phyloP scores from a whole-genome alignment of 208 protist species.

The Borovskyia barvae region DNA sequence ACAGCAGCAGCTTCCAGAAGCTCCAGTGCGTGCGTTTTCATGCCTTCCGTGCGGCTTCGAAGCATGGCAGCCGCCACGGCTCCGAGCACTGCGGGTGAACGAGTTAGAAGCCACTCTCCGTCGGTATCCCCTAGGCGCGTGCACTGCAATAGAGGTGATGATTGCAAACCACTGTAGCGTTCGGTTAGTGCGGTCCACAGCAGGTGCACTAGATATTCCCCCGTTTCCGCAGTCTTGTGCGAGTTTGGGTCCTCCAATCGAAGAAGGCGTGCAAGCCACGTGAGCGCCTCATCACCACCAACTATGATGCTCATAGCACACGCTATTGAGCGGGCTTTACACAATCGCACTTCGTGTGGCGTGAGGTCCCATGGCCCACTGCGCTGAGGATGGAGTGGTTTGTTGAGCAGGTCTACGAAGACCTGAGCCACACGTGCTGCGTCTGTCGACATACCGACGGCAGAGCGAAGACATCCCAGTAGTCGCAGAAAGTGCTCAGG shows the following conservation, averaged over 20 bases:
- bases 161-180: conserved; percentile 8
- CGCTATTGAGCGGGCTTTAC: conserved; percentile 27
- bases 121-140: conserved; percentile 2
- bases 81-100: conserved; percentile 21
- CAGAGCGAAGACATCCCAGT: conserved; percentile 3
- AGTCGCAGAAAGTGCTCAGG: conserved; percentile 32
- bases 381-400: conserved; percentile 49
- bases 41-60: conserved; percentile 9
- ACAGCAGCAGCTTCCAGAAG: conserved; percentile 42
- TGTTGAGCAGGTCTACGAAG: conserved; percentile 53
- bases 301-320: conserved; percentile 24
- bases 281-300: conserved; percentile 19
- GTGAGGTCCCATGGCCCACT: conserved; percentile 48
- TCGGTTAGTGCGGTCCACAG: conserved; percentile 3
- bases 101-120: conserved; percentile 26
- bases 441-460: not conserved
- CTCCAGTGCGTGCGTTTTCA: conserved; percentile 29
- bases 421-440: conserved; percentile 24
- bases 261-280: conserved; percentile 28
- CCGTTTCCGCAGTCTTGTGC: not conserved
- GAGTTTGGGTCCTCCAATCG: conserved; percentile 4
- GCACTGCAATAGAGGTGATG: too few species aligned
- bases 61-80: conserved; percentile 41
- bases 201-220: not conserved
- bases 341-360: not conserved